These are phyloP conservation scores for Diaporthe sp. DNA, from an alignment of 2,329 filamentous ascomycete genomes.

Conservation along the genomic window DNA sequence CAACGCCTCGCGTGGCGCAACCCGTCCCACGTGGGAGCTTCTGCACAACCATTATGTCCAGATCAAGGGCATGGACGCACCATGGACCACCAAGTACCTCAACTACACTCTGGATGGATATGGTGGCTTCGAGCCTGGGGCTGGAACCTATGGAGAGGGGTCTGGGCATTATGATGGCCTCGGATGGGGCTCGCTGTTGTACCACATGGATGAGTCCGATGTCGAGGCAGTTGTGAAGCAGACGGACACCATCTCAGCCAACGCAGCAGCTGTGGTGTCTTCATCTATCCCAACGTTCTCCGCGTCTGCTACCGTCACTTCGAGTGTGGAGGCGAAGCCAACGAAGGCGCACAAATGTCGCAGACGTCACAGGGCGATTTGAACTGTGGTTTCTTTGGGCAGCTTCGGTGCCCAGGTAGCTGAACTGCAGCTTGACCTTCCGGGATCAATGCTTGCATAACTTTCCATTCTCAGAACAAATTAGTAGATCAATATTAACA, in stretches of 20 bases:
- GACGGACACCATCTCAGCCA: background rate
- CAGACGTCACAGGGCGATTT: background rate
- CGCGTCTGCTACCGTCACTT: background rate
- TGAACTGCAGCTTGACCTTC: background rate
- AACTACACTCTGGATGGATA: constrained; percentile 31
- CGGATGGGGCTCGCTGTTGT: constrained; percentile 35
- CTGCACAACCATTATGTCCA: constrained; percentile 39
- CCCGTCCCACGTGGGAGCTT: constrained; percentile 38
- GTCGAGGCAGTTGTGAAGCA: background rate
- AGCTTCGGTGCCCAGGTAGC: background rate
- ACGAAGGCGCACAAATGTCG: background rate
- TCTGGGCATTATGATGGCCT: constrained; percentile 34
- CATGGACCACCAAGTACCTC: constrained; percentile 38
- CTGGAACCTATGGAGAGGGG: constrained; percentile 26
- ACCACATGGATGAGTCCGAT: constrained; percentile 32
- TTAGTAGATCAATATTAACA: background rate
- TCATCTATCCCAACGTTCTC: background rate
- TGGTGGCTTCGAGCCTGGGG: constrained; percentile 34
- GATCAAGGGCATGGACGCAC: constrained; percentile 36
- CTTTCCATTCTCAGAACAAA: background rate
- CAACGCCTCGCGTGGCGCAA: constrained; percentile 35
- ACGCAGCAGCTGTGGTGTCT: background rate
- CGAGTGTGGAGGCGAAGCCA: background rate
- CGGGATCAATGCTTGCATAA: background rate
- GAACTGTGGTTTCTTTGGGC: too few species aligned